These are phyloP conservation scores for Afroboletus lepidellus DNA, from an alignment of 1,284 basidiomycete genomes.

Conservation along the genomic window DNA sequence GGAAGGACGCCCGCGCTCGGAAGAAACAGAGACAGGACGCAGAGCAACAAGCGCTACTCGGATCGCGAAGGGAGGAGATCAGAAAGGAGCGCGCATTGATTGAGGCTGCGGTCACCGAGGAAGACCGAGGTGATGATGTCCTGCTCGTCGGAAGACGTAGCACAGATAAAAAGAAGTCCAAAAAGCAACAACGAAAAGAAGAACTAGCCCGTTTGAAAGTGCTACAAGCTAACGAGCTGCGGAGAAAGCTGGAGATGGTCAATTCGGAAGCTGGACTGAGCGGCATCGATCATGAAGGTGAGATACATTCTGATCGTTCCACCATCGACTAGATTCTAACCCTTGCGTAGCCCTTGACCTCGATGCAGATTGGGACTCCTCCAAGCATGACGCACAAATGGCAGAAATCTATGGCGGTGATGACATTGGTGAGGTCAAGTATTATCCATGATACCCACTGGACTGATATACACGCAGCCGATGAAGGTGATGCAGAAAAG, in stretches of 20 bases:
- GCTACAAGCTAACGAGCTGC: conserved; percentile 82
- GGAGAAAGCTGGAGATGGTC: conserved; percentile 71
- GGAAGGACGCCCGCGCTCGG: conserved; percentile 80
- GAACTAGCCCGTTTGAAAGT: conserved; percentile 79
- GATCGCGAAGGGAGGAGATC: conserved; percentile 76
- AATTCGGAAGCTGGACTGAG: conserved; percentile 61
- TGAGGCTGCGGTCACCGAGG: conserved; percentile 20
- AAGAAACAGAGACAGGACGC: conserved; percentile 77
- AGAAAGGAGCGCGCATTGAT: conserved; percentile 62
- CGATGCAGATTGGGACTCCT: conserved; percentile 83
- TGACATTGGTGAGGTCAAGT: conserved; percentile 24
- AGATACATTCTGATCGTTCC: background rate
- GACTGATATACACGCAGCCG: conserved; percentile 22
- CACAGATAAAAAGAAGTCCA: conserved; percentile 38
- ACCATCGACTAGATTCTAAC: background rate
- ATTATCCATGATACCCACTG: background rate
- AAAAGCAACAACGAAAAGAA: conserved; percentile 54
- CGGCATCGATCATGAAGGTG: conserved; percentile 42
- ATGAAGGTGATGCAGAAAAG: conserved; percentile 57
- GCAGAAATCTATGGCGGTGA: conserved; percentile 60
- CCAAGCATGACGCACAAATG: conserved; percentile 79
- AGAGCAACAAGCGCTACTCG: conserved; percentile 76
- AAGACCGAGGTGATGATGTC: background rate
- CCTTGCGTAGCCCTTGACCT: conserved; percentile 59
- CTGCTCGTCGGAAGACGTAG: background rate